Evolutionary conservation across 164 flowering plant species (phyloP).

Genomic region (Umbellularia californica): DNA sequence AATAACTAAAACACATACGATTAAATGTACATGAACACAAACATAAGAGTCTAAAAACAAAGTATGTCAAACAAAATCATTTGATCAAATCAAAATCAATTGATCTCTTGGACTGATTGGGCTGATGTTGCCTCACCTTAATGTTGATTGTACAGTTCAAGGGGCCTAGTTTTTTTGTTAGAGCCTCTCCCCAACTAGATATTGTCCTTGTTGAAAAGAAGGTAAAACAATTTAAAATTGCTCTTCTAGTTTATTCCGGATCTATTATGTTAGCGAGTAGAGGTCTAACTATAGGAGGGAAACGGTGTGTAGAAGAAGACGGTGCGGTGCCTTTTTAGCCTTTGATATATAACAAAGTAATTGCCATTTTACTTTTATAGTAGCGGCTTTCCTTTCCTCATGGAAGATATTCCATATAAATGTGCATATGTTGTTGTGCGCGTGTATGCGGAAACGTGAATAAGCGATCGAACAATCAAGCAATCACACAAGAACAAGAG

Average conservation of each 20-base stretch:
- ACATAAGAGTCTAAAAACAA: too few species aligned
- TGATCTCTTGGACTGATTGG: too few species aligned
- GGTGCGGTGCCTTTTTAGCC: neutral
- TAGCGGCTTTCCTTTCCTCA: neutral
- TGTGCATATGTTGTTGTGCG: neutral
- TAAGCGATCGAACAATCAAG: too few species aligned
- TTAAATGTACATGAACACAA: too few species aligned
- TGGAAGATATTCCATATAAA: neutral
- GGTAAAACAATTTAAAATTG: conserved; percentile 29
- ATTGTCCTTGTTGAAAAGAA: conserved; percentile 67
- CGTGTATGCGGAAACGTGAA: too few species aligned
- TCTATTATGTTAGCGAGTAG: neutral
- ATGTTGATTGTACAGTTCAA: conserved; percentile 99
- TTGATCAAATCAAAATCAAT: too few species aligned
- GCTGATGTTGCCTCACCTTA: conserved; percentile 87
- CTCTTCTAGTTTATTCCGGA: neutral
- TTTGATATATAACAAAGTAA: neutral
- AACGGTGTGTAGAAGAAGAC: neutral
- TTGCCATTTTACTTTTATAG: neutral
- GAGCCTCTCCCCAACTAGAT: conserved; percentile 91
- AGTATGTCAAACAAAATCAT: too few species aligned
- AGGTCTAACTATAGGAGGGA: neutral
- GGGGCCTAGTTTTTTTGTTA: conserved; percentile 85
- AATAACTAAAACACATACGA: too few species aligned
- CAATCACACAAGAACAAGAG: too few species aligned